Evolutionary conservation across 345 rosid genomes (phyloP), one percentile per base, ranked within the genome.

Genomic region (Conringia planisiliqua): DNA sequence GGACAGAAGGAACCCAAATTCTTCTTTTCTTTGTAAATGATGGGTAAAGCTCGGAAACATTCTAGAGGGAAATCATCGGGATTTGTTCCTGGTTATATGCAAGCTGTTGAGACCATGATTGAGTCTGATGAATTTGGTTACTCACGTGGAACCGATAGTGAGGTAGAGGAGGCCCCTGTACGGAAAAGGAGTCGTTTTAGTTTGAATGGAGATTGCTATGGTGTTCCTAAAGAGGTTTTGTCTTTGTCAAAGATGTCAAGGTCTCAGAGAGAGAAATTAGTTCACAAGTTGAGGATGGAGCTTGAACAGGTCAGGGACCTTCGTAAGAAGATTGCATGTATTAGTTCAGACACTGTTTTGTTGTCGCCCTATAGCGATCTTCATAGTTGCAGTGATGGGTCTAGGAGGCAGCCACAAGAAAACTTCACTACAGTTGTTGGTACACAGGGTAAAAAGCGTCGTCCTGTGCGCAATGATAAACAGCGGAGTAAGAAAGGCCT

Each of bases 91-190:
- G 90, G 85, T 63, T 86, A 81, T 62, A 60, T 86, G 46, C 89
- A 85, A 75, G 84, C 72, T 16, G 87, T 83, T 55, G 91, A 86
- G 77, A 86, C 89, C 18, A 84, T 83, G 80, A 85, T 78, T 61
- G 93, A 89, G 72, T 86, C 92, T 1, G 95, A 88, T 78, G 96
- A 87, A 9, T 81, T 81, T 76, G 94, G 94, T 50, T 84, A 85
- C 81, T 87, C 86, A 2, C 90, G 89, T 13, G 83, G 86, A 43
- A 70, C 83, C 62, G 85, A 85, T 39, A 66, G 59, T 14, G 89
- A 84, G 79, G 81, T 83, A 0, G 89, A 84, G 77, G 90, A 83
- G 78, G 83, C 86, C 0, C 83, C 63, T 70, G 90, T 83, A 47
- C 85, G 71, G 27, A 83, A 84, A 71, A 86, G 86, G 81, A 85